Evolutionary conservation across 2,329 filamentous ascomycete species (phyloP).

Genomic region (Penicillium sumatraense): DNA sequence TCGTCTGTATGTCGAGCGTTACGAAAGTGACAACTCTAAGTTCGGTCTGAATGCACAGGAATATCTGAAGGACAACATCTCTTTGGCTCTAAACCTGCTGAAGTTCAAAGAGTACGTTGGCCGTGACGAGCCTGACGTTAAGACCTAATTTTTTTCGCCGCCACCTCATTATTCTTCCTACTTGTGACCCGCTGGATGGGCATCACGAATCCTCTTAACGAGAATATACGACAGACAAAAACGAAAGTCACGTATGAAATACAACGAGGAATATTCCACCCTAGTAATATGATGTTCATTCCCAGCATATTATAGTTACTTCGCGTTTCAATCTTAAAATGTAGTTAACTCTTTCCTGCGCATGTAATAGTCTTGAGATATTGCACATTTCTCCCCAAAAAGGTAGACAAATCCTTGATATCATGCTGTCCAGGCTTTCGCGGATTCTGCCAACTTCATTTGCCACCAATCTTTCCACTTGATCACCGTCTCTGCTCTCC

Average conservation of each 20-base stretch:
- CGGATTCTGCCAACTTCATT: conserved; percentile 48
- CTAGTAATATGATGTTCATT: conserved; percentile 18
- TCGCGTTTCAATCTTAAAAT: neutral
- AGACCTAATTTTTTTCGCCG: conserved; percentile 67
- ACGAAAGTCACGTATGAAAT: conserved; percentile 18
- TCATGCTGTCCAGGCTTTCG: conserved; percentile 11
- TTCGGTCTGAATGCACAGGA: conserved; percentile 87
- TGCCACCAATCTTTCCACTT: conserved; percentile 80
- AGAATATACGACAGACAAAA: conserved; percentile 20
- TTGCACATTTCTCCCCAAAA: neutral
- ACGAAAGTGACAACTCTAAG: conserved; percentile 78
- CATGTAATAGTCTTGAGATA: neutral
- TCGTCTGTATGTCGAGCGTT: conserved; percentile 94
- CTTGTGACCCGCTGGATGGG: conserved; percentile 31
- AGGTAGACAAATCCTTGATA: neutral
- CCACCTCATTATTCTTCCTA: conserved; percentile 8
- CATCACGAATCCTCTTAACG: conserved; percentile 22
- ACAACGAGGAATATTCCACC: conserved; percentile 11
- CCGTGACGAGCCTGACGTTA: conserved; percentile 91
- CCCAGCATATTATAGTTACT: neutral
- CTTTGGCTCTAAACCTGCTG: conserved; percentile 80
- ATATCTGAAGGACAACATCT: conserved; percentile 88
- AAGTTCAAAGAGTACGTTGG: conserved; percentile 94
- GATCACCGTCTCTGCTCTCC: conserved; percentile 70
- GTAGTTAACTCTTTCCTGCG: neutral